Evolutionary conservation across 2,329 filamentous ascomycete species (phyloP).

Genomic region (Arthroderma uncinatum): DNA sequence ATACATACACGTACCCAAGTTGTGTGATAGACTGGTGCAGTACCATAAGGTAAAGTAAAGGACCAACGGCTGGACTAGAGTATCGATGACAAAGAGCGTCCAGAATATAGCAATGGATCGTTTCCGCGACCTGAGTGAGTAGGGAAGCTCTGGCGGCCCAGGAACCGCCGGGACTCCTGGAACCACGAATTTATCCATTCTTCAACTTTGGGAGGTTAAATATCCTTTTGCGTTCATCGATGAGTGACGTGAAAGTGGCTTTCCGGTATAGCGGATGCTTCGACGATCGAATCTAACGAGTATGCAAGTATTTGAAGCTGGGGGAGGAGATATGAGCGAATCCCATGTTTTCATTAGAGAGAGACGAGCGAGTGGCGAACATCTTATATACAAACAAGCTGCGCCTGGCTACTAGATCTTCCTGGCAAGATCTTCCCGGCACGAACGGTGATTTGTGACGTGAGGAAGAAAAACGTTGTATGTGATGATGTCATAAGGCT

Average conservation of each 20-base stretch:
- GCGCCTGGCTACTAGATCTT: background rate
- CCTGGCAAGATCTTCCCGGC: background rate
- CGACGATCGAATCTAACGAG: background rate
- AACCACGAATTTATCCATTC: conserved; percentile 27
- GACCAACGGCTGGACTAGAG: conserved; percentile 46
- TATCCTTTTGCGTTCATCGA: background rate
- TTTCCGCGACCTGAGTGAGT: conserved; percentile 44
- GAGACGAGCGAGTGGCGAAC: background rate
- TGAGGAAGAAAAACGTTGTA: background rate
- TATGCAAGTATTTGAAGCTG: background rate
- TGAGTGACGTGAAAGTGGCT: background rate
- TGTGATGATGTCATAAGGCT: background rate
- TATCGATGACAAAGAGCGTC: conserved; percentile 49
- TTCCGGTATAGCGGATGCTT: background rate
- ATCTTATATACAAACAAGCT: background rate
- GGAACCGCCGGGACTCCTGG: conserved; percentile 8
- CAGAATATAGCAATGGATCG: conserved; percentile 49
- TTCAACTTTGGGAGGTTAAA: background rate
- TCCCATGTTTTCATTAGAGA: background rate
- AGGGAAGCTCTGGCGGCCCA: conserved; percentile 43
- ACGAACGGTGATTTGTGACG: background rate
- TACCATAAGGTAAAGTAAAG: conserved; percentile 54
- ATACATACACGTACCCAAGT: conserved; percentile 23
- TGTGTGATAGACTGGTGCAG: conserved; percentile 38
- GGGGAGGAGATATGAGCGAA: background rate